Conservation (phyloP, 1,284 basidiomycete species). For the Filobasidium uniguttulatum region DNA sequence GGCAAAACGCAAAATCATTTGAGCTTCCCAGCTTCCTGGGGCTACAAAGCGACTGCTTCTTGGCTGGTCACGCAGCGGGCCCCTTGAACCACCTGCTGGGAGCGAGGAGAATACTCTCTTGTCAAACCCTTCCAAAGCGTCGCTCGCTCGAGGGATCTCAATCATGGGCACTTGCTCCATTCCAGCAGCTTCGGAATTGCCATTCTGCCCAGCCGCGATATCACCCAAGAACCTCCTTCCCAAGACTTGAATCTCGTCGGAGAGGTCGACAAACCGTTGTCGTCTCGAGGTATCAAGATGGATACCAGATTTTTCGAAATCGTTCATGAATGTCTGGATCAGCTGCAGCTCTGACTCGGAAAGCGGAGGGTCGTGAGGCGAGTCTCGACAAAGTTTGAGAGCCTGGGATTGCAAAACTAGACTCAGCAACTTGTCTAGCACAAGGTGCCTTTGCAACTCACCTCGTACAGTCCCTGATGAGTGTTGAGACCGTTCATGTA, state of each 20-base stretch:
- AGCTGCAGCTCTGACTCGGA: constrained; percentile 47
- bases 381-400: constrained; percentile 26
- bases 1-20: constrained; percentile 79
- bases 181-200: constrained; percentile 27
- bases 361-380: constrained; percentile 30
- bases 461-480: constrained; percentile 80
- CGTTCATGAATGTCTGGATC: constrained; percentile 82
- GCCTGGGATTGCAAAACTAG: constrained; percentile 17
- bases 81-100: constrained; percentile 37
- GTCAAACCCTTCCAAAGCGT: constrained; percentile 30
- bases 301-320: constrained; percentile 96
- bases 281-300: constrained; percentile 66
- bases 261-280: constrained; percentile 70
- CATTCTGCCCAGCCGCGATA: constrained; percentile 42
- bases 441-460: constrained; percentile 30
- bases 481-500: constrained; percentile 98
- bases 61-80: not conserved
- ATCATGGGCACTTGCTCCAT: constrained; percentile 39
- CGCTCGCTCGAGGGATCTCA: constrained; percentile 29
- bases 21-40: constrained; percentile 73
- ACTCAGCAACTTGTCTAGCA: not conserved
- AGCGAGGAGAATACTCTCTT: constrained; percentile 41
- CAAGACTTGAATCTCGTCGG: constrained; percentile 79
- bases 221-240: constrained; percentile 73
- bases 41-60: constrained; percentile 44